Evolutionary conservation across 768 basidiomycete genomes (phyloP).

Genomic region (Hemileccinum impolitum): DNA sequence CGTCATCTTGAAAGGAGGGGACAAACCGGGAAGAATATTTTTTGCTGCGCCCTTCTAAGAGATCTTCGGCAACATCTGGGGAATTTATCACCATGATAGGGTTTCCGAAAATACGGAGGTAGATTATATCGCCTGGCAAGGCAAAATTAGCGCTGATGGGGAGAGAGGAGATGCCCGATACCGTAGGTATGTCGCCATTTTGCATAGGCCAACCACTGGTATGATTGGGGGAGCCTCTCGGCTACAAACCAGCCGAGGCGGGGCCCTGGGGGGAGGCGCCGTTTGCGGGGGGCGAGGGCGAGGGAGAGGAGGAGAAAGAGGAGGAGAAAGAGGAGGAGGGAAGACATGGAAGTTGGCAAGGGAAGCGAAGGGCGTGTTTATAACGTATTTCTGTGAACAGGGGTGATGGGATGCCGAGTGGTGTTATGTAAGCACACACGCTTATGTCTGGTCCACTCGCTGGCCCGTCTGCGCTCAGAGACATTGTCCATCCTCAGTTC

Average conservation of each 20-base stretch:
- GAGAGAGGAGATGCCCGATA: constrained; percentile 8
- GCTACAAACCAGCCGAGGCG: constrained; percentile 36
- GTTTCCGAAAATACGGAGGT: constrained; percentile 42
- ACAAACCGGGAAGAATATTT: constrained; percentile 40
- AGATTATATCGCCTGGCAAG: constrained; percentile 43
- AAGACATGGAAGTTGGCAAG: too few species aligned
- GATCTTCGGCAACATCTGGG: constrained; percentile 37
- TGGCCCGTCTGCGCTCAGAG: constrained; percentile 56
- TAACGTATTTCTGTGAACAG: too few species aligned
- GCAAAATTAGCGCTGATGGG: not conserved
- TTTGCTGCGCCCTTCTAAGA: constrained; percentile 43
- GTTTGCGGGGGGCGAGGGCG: constrained; percentile 2
- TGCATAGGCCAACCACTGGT: constrained; percentile 47
- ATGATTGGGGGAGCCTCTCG: constrained; percentile 31
- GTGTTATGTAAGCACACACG: constrained; percentile 7
- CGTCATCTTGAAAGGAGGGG: not conserved
- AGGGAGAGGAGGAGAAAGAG: constrained; percentile 5
- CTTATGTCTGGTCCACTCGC: constrained; percentile 46
- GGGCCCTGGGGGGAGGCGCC: constrained; percentile 40
- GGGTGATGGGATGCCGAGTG: too few species aligned
- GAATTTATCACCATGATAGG: constrained; percentile 48
- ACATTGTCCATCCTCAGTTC: constrained; percentile 84
- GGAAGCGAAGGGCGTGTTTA: too few species aligned
- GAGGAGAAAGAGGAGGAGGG: constrained; percentile 5
- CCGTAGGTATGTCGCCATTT: constrained; percentile 44